Percentiles rank a stretch among this genome's conserved stretches.
phyloP scores from a whole-genome alignment of 345 rosid genomes.

The thale cress (Arabidopsis thaliana) region DNA sequence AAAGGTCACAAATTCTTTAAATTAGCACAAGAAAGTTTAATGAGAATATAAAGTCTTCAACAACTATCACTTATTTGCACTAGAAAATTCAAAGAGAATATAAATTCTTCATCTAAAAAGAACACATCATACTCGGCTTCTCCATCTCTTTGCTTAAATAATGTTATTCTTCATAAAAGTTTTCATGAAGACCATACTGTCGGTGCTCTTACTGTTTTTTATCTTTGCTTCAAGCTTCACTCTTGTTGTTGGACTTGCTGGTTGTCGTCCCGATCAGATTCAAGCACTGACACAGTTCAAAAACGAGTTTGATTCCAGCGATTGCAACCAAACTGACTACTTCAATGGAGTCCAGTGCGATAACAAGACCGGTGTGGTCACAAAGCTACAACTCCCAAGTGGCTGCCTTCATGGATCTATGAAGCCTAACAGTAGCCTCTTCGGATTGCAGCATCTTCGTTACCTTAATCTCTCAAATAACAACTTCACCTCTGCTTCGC shows the following conservation, averaged over 20 bases:
- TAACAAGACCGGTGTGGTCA: not conserved
- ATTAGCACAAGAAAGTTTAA: not conserved
- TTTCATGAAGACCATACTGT: not conserved
- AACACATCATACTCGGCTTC: not conserved
- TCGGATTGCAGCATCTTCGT: not conserved
- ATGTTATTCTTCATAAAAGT: not conserved
- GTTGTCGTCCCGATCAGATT: not conserved
- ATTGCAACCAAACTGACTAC: not conserved
- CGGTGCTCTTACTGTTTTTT: not conserved
- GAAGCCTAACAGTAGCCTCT: constrained; percentile 20
- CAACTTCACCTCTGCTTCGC: constrained; percentile 20
- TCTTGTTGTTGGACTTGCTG: too few species aligned
- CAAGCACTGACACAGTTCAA: constrained; percentile 1
- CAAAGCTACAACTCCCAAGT: constrained; percentile 2
- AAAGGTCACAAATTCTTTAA: not conserved
- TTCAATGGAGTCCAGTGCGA: constrained; percentile 1
- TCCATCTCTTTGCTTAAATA: not conserved
- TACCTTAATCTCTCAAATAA: constrained; percentile 16
- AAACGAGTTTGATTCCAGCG: not conserved
- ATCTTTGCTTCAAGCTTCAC: not conserved
- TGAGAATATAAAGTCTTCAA: too few species aligned
- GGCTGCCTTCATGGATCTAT: not conserved
- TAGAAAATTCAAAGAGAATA: not conserved
- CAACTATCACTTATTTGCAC: not conserved
- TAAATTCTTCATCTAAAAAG: not conserved